These are phyloP conservation scores for Torulaspora indica DNA, from an alignment of 805 yeast genomes.

Conservation along the genomic window DNA sequence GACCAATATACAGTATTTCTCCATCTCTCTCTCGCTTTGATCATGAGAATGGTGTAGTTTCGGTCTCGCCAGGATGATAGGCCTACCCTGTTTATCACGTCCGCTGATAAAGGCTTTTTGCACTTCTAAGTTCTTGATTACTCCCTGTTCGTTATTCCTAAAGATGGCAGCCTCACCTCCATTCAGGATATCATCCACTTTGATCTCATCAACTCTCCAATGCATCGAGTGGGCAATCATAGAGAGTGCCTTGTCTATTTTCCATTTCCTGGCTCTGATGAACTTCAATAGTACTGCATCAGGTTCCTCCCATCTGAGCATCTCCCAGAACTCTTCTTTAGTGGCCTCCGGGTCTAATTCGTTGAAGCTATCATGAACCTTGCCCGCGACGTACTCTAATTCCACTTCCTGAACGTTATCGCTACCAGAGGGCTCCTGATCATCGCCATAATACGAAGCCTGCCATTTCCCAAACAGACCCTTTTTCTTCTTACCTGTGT, in stretches of 20 bases:
- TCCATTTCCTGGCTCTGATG: slow-evolving; percentile 83
- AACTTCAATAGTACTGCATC: slow-evolving; percentile 76
- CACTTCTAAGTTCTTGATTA: slow-evolving; percentile 42
- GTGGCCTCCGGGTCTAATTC: slow-evolving; percentile 49
- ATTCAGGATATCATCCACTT: slow-evolving; percentile 56
- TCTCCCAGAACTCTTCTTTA: slow-evolving; percentile 51
- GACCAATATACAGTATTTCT: slow-evolving; percentile 64
- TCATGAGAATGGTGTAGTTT: slow-evolving; percentile 65
- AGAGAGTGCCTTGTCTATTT: slow-evolving; percentile 56
- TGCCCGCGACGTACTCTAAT: slow-evolving; percentile 32
- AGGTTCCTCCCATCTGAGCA: slow-evolving; percentile 71
- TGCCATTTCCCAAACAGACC: slow-evolving; percentile 24
- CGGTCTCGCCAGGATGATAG: slow-evolving; percentile 78
- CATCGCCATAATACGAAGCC: slow-evolving; percentile 7
- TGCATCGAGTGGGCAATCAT: slow-evolving; percentile 70
- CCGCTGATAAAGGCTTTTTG: slow-evolving; percentile 77
- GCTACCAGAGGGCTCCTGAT: slow-evolving; percentile 3
- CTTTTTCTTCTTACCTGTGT: slow-evolving; percentile 25
- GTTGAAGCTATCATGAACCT: slow-evolving; percentile 47
- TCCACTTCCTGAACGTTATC: slow-evolving; percentile 12
- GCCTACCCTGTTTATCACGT: slow-evolving; percentile 65
- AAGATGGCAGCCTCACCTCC: slow-evolving; percentile 69
- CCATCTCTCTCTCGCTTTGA: slow-evolving; percentile 66
- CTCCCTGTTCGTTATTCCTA: slow-evolving; percentile 42
- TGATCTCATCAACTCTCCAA: slow-evolving; percentile 65